phyloP scores from a whole-genome alignment of 805 yeast species.

The Torulaspora indica region DNA sequence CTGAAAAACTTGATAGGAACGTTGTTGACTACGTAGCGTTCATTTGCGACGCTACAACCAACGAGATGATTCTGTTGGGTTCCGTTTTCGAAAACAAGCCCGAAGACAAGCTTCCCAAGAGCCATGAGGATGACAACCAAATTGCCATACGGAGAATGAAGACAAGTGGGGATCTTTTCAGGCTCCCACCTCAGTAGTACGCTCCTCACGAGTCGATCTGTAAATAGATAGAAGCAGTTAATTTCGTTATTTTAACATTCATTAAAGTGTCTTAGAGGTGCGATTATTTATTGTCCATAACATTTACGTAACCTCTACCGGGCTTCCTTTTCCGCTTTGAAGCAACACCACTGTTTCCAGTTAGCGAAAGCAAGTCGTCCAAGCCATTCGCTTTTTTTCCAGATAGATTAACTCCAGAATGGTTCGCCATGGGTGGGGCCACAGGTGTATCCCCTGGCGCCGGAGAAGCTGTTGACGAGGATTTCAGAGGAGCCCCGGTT shows the following conservation, averaged over 20 bases:
- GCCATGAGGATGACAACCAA: slow-evolving; percentile 25
- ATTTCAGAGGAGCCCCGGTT: slow-evolving; percentile 33
- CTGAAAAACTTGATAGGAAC: slow-evolving; percentile 46
- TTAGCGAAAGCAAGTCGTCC: slow-evolving; percentile 44
- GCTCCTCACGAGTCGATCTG: background rate
- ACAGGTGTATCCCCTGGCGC: slow-evolving; percentile 12
- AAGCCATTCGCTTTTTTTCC: slow-evolving; percentile 40
- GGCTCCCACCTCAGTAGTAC: slow-evolving; percentile 20
- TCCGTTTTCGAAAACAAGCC: slow-evolving; percentile 59
- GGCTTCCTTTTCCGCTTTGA: slow-evolving; percentile 42
- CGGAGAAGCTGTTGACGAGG: slow-evolving; percentile 4
- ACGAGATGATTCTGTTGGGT: slow-evolving; percentile 57
- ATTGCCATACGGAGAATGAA: slow-evolving; percentile 31
- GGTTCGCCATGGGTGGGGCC: slow-evolving; percentile 15
- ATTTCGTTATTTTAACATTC: background rate
- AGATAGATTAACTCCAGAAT: slow-evolving; percentile 25
- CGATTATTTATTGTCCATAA: slow-evolving; percentile 41
- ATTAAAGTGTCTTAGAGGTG: background rate
- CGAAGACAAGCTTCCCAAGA: slow-evolving; percentile 36
- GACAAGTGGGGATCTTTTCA: slow-evolving; percentile 32
- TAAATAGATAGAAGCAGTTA: slow-evolving; percentile 1
- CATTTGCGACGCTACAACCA: slow-evolving; percentile 55
- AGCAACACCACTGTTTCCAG: slow-evolving; percentile 27
- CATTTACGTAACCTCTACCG: slow-evolving; percentile 64
- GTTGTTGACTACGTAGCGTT: slow-evolving; percentile 59